These are phyloP conservation scores for Pseudevernia furfuracea DNA, from an alignment of 495 filamentous ascomycete species.

Conservation along the genomic window DNA sequence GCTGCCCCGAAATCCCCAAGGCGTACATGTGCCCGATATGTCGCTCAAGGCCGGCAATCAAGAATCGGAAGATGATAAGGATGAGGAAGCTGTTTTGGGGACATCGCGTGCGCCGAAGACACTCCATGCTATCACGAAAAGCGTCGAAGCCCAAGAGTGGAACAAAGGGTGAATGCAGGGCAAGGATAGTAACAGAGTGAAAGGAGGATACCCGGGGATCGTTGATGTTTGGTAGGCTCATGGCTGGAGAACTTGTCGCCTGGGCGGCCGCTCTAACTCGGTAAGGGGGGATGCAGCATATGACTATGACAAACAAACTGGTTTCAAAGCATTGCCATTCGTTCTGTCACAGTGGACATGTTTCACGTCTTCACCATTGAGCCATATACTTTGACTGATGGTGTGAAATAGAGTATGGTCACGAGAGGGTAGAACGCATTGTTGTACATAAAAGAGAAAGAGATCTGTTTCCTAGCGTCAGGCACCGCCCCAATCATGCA, in stretches of 20 bases:
- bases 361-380: background rate
- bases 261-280: background rate
- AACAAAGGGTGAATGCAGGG: constrained; percentile 7
- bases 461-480: constrained; percentile 4
- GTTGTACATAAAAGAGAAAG: too few species aligned
- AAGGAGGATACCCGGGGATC: constrained; percentile 1
- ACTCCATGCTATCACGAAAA: constrained; percentile 1
- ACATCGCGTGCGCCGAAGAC: constrained; percentile 4
- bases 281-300: background rate
- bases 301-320: background rate
- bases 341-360: background rate
- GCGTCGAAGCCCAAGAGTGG: constrained; percentile 12
- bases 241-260: background rate
- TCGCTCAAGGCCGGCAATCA: background rate
- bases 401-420: background rate
- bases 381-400: background rate
- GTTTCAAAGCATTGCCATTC: background rate
- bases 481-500: constrained; percentile 4
- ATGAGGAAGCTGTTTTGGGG: background rate
- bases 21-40: constrained; percentile 22
- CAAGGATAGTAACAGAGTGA: background rate
- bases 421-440: background rate
- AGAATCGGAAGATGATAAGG: background rate
- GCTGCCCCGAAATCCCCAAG: constrained; percentile 31
- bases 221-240: constrained; percentile 7